phyloP scores from a whole-genome alignment of 495 filamentous ascomycete species.

The Trichoderma virens region DNA sequence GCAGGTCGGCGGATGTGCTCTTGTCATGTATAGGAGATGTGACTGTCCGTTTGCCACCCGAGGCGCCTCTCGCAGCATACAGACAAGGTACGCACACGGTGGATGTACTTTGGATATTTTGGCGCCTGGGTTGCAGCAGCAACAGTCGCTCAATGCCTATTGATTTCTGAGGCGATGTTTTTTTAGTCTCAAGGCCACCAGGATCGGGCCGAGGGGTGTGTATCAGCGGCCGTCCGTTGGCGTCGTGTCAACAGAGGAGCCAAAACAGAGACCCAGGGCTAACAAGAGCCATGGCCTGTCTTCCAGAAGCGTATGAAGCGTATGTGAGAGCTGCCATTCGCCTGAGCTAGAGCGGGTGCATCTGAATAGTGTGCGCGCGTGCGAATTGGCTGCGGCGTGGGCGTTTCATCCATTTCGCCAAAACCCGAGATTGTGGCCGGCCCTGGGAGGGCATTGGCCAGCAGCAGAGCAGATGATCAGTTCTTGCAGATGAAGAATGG shows the following conservation, averaged over 20 bases:
- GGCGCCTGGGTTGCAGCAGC: not conserved
- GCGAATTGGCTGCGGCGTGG: not conserved
- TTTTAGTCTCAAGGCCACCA: not conserved
- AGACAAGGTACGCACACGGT: not conserved
- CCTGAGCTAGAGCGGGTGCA: not conserved
- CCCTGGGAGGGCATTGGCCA: not conserved
- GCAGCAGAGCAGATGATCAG: slow-evolving; percentile 1
- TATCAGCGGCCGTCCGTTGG: not conserved
- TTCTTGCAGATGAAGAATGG: slow-evolving; percentile 2
- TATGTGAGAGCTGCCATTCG: not conserved
- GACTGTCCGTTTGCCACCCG: not conserved
- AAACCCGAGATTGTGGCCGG: not conserved
- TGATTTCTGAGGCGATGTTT: too few species aligned
- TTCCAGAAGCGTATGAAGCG: not conserved
- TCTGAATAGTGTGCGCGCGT: not conserved
- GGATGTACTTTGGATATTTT: not conserved
- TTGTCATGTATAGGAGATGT: not conserved
- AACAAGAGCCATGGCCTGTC: not conserved
- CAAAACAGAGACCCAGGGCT: not conserved
- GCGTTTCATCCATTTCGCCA: not conserved
- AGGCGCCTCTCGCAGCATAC: not conserved
- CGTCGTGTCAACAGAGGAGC: not conserved
- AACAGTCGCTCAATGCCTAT: not conserved
- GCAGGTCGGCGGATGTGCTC: not conserved
- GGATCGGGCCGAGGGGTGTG: slow-evolving; percentile 1